phyloP scores from a whole-genome alignment of 2,329 filamentous ascomycete species.

The Phialophora tarda region DNA sequence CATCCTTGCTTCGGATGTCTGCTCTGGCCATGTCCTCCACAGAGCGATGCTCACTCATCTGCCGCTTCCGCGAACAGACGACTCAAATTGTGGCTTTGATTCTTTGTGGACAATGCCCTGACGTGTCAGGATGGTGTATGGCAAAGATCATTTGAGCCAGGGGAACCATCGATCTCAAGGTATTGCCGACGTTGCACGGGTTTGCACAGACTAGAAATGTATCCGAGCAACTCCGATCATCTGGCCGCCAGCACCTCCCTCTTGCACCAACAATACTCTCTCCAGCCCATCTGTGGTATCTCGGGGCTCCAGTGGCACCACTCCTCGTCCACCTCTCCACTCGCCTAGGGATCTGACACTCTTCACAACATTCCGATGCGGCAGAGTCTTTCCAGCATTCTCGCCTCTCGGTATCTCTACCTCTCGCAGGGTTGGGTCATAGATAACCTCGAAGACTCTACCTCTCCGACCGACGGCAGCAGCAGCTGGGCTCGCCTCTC shows the following conservation, averaged over 20 bases:
- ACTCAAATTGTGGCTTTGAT: too few species aligned
- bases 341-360: conserved; percentile 13
- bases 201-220: conserved; percentile 14
- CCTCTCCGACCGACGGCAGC: conserved; percentile 11
- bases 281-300: conserved; percentile 5
- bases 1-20: neutral
- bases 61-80: too few species aligned
- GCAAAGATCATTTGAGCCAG: neutral
- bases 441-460: conserved; percentile 17
- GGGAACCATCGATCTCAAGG: neutral
- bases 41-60: too few species aligned
- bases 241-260: conserved; percentile 14
- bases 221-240: conserved; percentile 20
- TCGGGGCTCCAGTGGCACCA: conserved; percentile 8
- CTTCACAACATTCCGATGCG: conserved; percentile 23
- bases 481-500: conserved; percentile 12
- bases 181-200: neutral
- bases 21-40: too few species aligned
- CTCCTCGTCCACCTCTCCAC: conserved; percentile 9
- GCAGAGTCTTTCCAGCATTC: conserved; percentile 16
- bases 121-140: neutral
- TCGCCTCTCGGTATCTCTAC: conserved; percentile 9
- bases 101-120: neutral
- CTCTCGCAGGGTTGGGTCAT: conserved; percentile 17
- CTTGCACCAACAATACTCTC: conserved; percentile 16